Conservation (phyloP, 208 protist species). For the Trichomonas vaginalis region DNA sequence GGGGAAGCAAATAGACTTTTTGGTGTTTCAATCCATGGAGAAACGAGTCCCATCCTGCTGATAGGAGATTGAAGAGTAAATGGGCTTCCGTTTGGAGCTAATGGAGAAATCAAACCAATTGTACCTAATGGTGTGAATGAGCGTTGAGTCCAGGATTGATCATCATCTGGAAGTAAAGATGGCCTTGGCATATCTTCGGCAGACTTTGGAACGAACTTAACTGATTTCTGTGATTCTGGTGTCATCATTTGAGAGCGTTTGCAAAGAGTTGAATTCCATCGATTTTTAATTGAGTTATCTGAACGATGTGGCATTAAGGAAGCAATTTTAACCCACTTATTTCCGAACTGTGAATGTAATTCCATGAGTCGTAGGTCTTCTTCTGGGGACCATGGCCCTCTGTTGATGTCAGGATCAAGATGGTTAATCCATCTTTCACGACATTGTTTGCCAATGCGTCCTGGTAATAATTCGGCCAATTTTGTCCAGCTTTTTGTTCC, state of each 20-base stretch:
- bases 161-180: background rate
- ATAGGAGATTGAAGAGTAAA: background rate
- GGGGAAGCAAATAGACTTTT: background rate
- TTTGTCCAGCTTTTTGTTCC: constrained; percentile 34
- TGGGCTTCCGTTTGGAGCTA: background rate
- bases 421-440: background rate
- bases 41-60: background rate
- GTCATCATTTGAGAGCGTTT: background rate
- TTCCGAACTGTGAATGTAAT: background rate
- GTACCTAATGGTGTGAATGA: background rate
- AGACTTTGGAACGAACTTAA: background rate
- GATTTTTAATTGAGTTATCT: constrained; percentile 43
- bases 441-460: background rate
- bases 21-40: background rate
- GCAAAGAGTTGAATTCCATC: constrained; percentile 40
- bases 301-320: constrained; percentile 19
- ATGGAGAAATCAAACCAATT: background rate
- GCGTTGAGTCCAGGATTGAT: background rate
- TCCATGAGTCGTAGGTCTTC: constrained; percentile 26
- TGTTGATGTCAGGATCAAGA: constrained; percentile 25
- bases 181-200: background rate
- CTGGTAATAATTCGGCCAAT: background rate
- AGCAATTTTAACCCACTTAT: constrained; percentile 2
- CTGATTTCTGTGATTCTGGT: background rate
- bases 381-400: constrained; percentile 35